Evolutionary conservation across 2,329 filamentous ascomycete genomes (phyloP).

Genomic region (Hypoxylon sp.): DNA sequence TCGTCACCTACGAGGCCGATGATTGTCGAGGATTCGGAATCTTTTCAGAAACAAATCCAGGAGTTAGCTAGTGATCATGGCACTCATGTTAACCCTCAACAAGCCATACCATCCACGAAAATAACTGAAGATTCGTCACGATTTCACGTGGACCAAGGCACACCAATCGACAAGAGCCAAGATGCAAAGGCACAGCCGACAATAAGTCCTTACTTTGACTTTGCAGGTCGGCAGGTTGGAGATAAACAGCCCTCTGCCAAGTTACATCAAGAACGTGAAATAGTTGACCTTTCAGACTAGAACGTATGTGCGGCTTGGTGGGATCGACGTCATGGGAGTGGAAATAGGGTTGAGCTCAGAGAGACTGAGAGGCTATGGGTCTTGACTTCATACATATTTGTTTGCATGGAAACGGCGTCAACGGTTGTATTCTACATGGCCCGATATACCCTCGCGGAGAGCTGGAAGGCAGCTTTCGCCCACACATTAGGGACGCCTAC

Average conservation of each 20-base stretch:
- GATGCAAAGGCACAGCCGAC: conserved; percentile 8
- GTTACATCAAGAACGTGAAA: not conserved
- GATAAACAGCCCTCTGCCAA: too few species aligned
- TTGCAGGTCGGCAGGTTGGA: too few species aligned
- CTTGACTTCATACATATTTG: conserved; percentile 20
- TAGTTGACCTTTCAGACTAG: conserved; percentile 38
- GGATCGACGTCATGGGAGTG: too few species aligned
- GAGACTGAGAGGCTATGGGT: conserved; percentile 15
- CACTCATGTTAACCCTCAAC: not conserved
- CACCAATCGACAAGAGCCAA: not conserved
- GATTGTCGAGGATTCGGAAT: conserved; percentile 36
- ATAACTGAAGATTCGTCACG: not conserved
- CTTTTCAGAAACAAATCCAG: not conserved
- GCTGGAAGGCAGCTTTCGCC: conserved; percentile 13
- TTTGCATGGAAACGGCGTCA: conserved; percentile 39
- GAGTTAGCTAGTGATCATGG: not conserved
- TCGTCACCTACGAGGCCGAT: conserved; percentile 37
- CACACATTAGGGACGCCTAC: too few species aligned
- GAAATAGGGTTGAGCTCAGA: conserved; percentile 9
- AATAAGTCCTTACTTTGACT: conserved; percentile 26
- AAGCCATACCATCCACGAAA: not conserved
- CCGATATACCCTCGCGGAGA: conserved; percentile 39
- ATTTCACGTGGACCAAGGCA: not conserved
- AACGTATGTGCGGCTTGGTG: too few species aligned
- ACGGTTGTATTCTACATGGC: conserved; percentile 27